These are phyloP conservation scores for Rheum nobile DNA, from an alignment of 148 eudicot genomes.

Conservation along the genomic window DNA sequence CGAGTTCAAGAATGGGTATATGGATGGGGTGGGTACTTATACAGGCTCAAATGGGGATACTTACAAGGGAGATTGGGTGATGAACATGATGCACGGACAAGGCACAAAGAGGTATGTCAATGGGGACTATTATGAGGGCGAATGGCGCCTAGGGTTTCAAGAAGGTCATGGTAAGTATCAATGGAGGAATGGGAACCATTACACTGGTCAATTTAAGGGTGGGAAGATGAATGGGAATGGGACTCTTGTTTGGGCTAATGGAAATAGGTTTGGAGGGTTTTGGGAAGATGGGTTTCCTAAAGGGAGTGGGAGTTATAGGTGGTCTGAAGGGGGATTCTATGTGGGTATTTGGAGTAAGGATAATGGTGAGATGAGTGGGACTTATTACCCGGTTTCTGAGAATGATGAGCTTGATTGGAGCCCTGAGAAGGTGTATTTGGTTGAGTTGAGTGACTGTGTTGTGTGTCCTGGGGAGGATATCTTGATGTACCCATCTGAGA, in stretches of 20 bases:
- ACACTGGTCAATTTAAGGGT: slow-evolving; percentile 55
- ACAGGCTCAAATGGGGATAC: slow-evolving; percentile 43
- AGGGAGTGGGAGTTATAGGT: not conserved
- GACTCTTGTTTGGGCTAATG: slow-evolving; percentile 46
- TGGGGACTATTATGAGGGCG: slow-evolving; percentile 74
- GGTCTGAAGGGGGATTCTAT: not conserved
- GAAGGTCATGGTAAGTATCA: slow-evolving; percentile 67
- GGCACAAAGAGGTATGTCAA: slow-evolving; percentile 39
- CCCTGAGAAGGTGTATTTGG: not conserved
- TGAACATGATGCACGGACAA: slow-evolving; percentile 55
- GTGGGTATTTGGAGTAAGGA: slow-evolving; percentile 11
- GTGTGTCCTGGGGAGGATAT: not conserved
- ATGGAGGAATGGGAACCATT: slow-evolving; percentile 58
- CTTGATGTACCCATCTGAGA: not conserved
- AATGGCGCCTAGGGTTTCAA: slow-evolving; percentile 54
- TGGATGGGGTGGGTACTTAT: slow-evolving; percentile 74
- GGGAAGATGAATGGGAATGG: slow-evolving; percentile 63
- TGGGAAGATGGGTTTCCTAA: slow-evolving; percentile 8
- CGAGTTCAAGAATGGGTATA: slow-evolving; percentile 53
- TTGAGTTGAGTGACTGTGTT: slow-evolving; percentile 1
- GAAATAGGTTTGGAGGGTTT: slow-evolving; percentile 41
- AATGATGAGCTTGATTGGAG: not conserved
- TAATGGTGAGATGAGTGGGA: not conserved
- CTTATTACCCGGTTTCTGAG: not conserved
- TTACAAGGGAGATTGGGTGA: slow-evolving; percentile 54